A percentile compares a stretch with the other conserved stretches of the same genome.
Conservation (phyloP, 1,139 yeast species). For the Yamadazyma buinensis region DNA sequence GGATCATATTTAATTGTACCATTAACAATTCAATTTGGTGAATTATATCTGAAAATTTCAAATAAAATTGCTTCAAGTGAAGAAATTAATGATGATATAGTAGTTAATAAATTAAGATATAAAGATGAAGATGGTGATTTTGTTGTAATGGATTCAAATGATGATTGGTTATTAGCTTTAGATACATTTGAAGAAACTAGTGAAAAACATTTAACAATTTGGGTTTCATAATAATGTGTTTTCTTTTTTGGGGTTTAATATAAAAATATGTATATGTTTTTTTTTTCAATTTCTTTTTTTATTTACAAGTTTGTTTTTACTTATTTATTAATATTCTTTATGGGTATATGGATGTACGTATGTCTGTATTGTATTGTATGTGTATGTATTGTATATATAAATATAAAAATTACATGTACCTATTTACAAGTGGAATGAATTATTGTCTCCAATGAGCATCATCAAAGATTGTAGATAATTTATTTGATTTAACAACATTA, state of each 20-base stretch:
- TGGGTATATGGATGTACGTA: too few relatives aligned
- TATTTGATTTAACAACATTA: constrained; percentile 25
- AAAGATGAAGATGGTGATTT: constrained; percentile 96
- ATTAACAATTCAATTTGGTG: constrained; percentile 40
- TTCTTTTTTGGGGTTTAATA: not conserved
- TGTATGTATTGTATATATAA: not conserved
- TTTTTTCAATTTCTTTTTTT: not conserved
- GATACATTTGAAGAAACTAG: constrained; percentile 48
- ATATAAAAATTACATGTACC: not conserved
- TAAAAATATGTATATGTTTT: not conserved
- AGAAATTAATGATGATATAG: constrained; percentile 30
- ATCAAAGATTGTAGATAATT: constrained; percentile 17
- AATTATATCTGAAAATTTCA: constrained; percentile 42
- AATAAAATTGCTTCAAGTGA: constrained; percentile 31
- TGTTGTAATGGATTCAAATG: constrained; percentile 82
- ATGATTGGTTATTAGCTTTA: constrained; percentile 59
- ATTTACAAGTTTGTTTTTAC: not conserved
- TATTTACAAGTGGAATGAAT: constrained; percentile 6
- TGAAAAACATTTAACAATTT: constrained; percentile 37
- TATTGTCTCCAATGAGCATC: constrained; percentile 30
- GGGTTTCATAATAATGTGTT: constrained; percentile 27
- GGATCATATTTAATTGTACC: constrained; percentile 38
- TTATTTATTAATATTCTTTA: not conserved
- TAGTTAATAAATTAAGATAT: constrained; percentile 61
- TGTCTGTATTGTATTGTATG: too few relatives aligned